Conservation (phyloP, 805 yeast species). For the Saturnispora halmiae region DNA sequence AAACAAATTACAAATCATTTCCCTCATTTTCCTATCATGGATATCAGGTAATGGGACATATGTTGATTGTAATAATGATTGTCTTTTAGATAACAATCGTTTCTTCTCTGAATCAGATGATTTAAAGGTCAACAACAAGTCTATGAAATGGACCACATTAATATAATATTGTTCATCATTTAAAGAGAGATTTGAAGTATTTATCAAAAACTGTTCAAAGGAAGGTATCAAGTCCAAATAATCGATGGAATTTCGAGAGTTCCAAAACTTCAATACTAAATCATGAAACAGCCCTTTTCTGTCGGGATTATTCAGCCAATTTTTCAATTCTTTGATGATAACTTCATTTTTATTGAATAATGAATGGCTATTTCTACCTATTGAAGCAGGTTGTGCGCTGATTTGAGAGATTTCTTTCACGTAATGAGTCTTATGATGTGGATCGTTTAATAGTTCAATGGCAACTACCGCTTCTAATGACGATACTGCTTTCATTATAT, state of each 20-base stretch:
- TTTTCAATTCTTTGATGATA: slow-evolving; percentile 19
- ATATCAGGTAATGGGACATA: slow-evolving; percentile 15
- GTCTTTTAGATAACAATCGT: slow-evolving; percentile 8
- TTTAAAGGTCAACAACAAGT: slow-evolving; percentile 14
- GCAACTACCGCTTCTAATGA: slow-evolving; percentile 7
- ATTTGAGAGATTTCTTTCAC: slow-evolving; percentile 19
- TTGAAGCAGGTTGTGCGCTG: slow-evolving; percentile 17
- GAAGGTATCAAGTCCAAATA: not conserved
- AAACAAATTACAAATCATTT: slow-evolving; percentile 11
- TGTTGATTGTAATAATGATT: slow-evolving; percentile 7
- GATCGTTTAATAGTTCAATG: slow-evolving; percentile 22
- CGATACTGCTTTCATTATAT: not conserved
- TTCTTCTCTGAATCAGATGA: slow-evolving; percentile 10
- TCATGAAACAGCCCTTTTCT: slow-evolving; percentile 4
- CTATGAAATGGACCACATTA: slow-evolving; percentile 14
- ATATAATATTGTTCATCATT: slow-evolving; percentile 8
- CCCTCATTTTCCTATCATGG: slow-evolving; percentile 11
- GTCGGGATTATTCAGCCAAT: slow-evolving; percentile 14
- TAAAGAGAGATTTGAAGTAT: not conserved
- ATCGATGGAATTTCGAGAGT: not conserved
- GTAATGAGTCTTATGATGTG: slow-evolving; percentile 13
- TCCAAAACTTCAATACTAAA: slow-evolving; percentile 1
- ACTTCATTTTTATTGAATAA: slow-evolving; percentile 20
- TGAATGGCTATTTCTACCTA: slow-evolving; percentile 17
- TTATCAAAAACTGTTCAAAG: slow-evolving; percentile 4